Percentiles rank a stretch among this genome's conserved stretches.
Conservation (phyloP, 164 flowering plant species). For the Aristolochia contorta region DNA sequence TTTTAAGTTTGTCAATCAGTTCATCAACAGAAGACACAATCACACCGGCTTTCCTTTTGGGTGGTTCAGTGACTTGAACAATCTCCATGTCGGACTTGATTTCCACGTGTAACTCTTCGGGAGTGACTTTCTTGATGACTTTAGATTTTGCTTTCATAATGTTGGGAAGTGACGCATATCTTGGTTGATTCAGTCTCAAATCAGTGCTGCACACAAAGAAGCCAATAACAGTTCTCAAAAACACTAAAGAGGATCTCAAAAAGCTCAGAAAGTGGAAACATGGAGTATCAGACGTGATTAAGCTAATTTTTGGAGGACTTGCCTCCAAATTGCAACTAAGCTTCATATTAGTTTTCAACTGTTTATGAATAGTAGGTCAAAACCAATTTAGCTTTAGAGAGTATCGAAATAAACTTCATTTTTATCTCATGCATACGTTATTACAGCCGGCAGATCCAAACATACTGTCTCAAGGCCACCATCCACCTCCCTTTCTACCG, state of each 20-base stretch:
- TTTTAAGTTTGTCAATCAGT: slow-evolving; percentile 73
- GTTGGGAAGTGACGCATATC: slow-evolving; percentile 96
- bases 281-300: neutral
- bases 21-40: slow-evolving; percentile 82
- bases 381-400: neutral
- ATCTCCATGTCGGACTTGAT: slow-evolving; percentile 64
- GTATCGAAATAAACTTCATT: neutral
- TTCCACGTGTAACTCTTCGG: slow-evolving; percentile 64
- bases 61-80: slow-evolving; percentile 85
- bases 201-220: slow-evolving; percentile 54
- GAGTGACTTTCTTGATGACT: slow-evolving; percentile 68
- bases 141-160: slow-evolving; percentile 97
- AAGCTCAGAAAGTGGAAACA: neutral
- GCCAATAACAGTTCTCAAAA: neutral
- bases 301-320: too few relatives aligned
- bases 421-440: slow-evolving; percentile 41
- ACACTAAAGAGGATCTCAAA: neutral
- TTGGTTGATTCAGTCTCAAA: slow-evolving; percentile 90
- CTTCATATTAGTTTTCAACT: too few relatives aligned
- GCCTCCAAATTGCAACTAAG: neutral
- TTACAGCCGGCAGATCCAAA: slow-evolving; percentile 82
- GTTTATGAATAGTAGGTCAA: too few relatives aligned
- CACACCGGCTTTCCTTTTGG: slow-evolving; percentile 85
- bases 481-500: slow-evolving; percentile 92
- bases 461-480: slow-evolving; percentile 80